Evolutionary conservation across 352 stramenopile species (phyloP).

Genomic region (Phytophthora fragariae): DNA sequence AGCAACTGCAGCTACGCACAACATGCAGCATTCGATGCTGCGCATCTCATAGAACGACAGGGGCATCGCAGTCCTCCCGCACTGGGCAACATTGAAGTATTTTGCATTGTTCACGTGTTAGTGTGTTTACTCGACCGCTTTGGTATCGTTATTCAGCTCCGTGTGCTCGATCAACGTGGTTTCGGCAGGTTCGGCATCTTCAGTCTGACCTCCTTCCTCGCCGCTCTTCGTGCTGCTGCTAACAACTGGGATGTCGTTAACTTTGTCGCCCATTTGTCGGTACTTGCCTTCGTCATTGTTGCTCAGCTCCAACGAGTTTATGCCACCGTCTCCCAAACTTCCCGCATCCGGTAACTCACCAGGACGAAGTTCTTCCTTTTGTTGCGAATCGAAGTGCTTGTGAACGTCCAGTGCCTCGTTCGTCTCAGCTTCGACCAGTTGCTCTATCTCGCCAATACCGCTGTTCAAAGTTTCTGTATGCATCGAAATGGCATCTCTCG

Average conservation of each 20-base stretch:
- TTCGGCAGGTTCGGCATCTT: background rate
- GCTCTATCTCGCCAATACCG: background rate
- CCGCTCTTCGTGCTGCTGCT: background rate
- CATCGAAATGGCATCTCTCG: background rate
- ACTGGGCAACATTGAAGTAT: constrained; percentile 36
- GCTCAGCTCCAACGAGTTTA: background rate
- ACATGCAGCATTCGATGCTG: constrained; percentile 14
- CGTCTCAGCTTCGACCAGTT: background rate
- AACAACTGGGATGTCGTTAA: background rate
- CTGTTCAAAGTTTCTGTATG: background rate
- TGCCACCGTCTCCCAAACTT: background rate
- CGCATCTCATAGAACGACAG: constrained; percentile 36
- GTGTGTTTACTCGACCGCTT: background rate
- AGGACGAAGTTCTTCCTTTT: background rate
- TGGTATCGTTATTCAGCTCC: constrained; percentile 1
- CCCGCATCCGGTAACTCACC: background rate
- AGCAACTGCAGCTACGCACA: constrained; percentile 7
- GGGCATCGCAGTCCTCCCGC: constrained; percentile 18
- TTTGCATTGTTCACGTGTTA: constrained; percentile 29
- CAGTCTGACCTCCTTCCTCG: background rate
- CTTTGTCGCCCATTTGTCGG: background rate
- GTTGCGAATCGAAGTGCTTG: background rate
- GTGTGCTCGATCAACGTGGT: background rate
- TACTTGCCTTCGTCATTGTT: background rate
- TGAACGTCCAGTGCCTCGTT: background rate